Base-by-base conservation (phyloP, 805 yeast genomes). In the Candida chauliodis region DNA sequence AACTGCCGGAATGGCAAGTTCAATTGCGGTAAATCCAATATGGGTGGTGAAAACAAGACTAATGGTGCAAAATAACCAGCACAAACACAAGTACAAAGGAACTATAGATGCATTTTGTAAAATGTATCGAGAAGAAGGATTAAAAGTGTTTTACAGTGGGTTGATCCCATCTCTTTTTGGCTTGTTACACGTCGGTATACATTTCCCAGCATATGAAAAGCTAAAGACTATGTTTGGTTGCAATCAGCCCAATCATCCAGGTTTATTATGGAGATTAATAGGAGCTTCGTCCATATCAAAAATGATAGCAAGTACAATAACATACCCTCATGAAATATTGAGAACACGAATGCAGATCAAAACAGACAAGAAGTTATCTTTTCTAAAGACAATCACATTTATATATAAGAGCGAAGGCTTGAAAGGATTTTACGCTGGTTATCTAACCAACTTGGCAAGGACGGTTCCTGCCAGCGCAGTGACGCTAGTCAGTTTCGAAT, bases 21-120 rank as follows among this genome's bases (percentile, higher is more conserved):
- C 98, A 1, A 69, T 87, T 8, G 59, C 81, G 7, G 91, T 96
- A 0, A 93, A 93, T 58, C 99, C 99, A 8, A 86, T 91, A 10
- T 93, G 99, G 99, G 98, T 93, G 31, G 90, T 93, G 21, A 93
- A 93, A 58, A 93, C 99, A 1, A 69, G 99, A 52, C 65, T 93
- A 36, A 93, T 93, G 98, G 69, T 90, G 28, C 95, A 86, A 53
- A 81, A 82, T 38, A 58, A 62, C 34, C 26, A 31, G 24, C 69
- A 74, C 9, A 64, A 71, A 5, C 59, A 65, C 11, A 63, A 67
- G 47, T 89, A 93, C 56, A 75, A 62, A 14, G 89, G 95, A 11
- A 86, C 97, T 0, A 38, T 81, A 27, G 91, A 91, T 58, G 97
- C 98, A 1, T 84, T 90, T 53, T 63, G 57, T 25, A 81, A 77